Evolutionary conservation across 306 rosid genomes (phyloP).

Genomic region (Vicia villosa): DNA sequence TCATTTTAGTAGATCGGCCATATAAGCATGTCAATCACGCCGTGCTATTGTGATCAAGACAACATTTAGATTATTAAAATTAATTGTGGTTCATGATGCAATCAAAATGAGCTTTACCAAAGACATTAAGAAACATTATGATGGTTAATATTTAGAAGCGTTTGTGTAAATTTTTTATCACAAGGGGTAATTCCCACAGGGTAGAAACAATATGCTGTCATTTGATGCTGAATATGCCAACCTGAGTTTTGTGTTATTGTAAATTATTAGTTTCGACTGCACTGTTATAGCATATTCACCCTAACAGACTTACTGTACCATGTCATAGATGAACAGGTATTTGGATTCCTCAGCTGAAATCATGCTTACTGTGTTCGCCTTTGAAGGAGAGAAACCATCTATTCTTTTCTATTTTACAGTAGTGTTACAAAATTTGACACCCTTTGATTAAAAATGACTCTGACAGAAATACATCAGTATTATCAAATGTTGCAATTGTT

Average conservation of each 20-base stretch:
- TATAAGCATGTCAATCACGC: conserved; percentile 3
- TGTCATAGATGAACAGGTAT: conserved; percentile 7
- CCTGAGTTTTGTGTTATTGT: conserved; percentile 20
- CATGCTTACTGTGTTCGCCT: conserved; percentile 10
- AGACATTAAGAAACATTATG: conserved; percentile 16
- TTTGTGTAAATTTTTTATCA: neutral
- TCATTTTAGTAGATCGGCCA: conserved; percentile 26
- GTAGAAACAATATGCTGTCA: conserved; percentile 1
- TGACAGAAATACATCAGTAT: neutral
- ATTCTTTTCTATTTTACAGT: conserved; percentile 1
- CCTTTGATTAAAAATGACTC: neutral
- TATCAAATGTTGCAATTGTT: conserved; percentile 32
- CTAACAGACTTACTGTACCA: neutral
- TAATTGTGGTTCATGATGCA: conserved; percentile 11
- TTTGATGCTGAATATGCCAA: conserved; percentile 13
- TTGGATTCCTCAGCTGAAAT: neutral
- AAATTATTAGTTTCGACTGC: conserved; percentile 20
- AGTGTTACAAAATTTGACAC: conserved; percentile 17
- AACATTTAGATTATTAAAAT: conserved; percentile 12
- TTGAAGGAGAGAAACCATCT: conserved; percentile 24
- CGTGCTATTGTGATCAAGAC: conserved; percentile 20
- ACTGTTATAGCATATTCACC: conserved; percentile 9
- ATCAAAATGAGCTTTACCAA: conserved; percentile 16
- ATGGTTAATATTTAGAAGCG: conserved; percentile 1
- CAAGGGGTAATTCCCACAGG: conserved; percentile 18